These are phyloP conservation scores for Telfairia occidentalis DNA, from an alignment of 331 rosid genomes.

Conservation along the genomic window DNA sequence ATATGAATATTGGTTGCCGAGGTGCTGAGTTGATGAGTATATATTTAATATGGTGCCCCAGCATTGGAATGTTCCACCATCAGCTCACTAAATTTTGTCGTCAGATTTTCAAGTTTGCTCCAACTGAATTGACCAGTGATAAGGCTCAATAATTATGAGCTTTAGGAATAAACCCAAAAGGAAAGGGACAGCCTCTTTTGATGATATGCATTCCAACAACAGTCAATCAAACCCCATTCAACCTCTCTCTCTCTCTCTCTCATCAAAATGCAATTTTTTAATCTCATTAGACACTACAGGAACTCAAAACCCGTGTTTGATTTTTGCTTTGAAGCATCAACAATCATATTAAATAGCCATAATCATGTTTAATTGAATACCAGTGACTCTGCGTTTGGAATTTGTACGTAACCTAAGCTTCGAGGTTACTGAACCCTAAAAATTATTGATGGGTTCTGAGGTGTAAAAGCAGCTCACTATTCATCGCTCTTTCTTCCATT, in stretches of 20 bases:
- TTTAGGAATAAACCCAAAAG: constrained; percentile 17
- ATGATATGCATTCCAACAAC: constrained; percentile 4
- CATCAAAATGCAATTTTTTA: neutral
- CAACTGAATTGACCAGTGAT: constrained; percentile 20
- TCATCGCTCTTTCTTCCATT: neutral
- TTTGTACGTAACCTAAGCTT: neutral
- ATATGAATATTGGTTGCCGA: constrained; percentile 22
- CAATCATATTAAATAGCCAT: neutral
- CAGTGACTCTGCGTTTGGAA: neutral
- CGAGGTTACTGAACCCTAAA: neutral
- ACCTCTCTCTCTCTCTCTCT: neutral
- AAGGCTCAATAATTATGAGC: constrained; percentile 32
- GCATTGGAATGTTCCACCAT: constrained; percentile 45
- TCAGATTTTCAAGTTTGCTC: constrained; percentile 13
- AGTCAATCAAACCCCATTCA: neutral
- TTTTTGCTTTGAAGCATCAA: neutral
- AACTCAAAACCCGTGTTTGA: neutral
- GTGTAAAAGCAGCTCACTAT: neutral
- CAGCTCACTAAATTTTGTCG: constrained; percentile 28
- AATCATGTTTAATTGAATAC: neutral
- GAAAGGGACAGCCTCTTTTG: constrained; percentile 15
- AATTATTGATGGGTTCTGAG: constrained; percentile 4
- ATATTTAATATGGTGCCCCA: constrained; percentile 20
- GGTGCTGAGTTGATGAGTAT: constrained; percentile 11
- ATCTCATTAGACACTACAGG: neutral